phyloP scores from a whole-genome alignment of 768 basidiomycete species.

The Russula ochroleuca region DNA sequence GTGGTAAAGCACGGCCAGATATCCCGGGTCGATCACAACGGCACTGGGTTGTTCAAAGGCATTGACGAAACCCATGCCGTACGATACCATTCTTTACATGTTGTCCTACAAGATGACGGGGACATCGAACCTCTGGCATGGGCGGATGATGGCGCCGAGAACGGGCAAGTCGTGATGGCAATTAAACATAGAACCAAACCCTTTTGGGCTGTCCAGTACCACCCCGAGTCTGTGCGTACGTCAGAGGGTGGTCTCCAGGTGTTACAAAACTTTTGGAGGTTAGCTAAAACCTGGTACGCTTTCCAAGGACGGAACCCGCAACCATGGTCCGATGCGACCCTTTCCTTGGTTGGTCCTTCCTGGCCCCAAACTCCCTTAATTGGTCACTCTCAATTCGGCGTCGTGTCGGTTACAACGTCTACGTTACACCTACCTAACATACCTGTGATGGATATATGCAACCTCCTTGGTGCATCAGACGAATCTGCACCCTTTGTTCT shows the following conservation, averaged over 20 bases:
- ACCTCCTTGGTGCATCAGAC: slow-evolving; percentile 55
- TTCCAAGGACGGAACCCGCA: slow-evolving; percentile 37
- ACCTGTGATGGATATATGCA: slow-evolving; percentile 48
- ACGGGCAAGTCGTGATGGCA: slow-evolving; percentile 73
- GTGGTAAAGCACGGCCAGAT: slow-evolving; percentile 80
- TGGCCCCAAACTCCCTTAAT: slow-evolving; percentile 52
- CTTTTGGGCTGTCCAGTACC: slow-evolving; percentile 88
- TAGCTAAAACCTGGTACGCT: slow-evolving; percentile 56
- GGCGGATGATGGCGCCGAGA: slow-evolving; percentile 62
- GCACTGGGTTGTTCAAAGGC: slow-evolving; percentile 56
- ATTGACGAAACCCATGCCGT: slow-evolving; percentile 55
- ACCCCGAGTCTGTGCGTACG: slow-evolving; percentile 80
- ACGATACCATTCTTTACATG: slow-evolving; percentile 77
- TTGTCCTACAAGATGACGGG: slow-evolving; percentile 43
- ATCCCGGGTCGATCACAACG: slow-evolving; percentile 56
- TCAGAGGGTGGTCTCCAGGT: slow-evolving; percentile 63
- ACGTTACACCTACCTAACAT: slow-evolving; percentile 44
- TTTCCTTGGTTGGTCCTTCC: slow-evolving; percentile 42
- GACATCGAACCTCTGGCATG: slow-evolving; percentile 67
- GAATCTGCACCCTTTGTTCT: slow-evolving; percentile 61
- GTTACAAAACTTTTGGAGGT: slow-evolving; percentile 67
- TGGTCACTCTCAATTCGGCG: slow-evolving; percentile 27
- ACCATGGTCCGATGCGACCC: slow-evolving; percentile 42
- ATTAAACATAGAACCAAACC: slow-evolving; percentile 58
- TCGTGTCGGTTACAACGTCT: slow-evolving; percentile 23